Evolutionary conservation across 176 grass and related monocot genomes (phyloP).

Genomic region (Carex littledalei): DNA sequence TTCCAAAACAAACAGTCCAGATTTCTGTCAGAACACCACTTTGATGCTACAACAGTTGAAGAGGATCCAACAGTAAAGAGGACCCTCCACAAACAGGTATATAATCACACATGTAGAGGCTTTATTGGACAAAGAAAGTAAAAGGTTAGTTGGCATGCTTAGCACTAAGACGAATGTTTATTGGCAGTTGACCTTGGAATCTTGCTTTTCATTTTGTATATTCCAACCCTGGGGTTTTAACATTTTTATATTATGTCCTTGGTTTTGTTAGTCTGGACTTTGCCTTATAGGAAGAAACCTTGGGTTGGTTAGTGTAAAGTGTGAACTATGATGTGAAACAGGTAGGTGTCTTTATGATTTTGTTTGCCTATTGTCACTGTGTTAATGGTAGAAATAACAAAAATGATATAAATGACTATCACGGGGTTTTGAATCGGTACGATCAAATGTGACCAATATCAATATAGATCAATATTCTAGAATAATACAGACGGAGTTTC

Average conservation of each 20-base stretch:
- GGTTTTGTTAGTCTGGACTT: not conserved
- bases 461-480: not conserved
- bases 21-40: not conserved
- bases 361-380: not conserved
- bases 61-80: not conserved
- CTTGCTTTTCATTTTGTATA: not conserved
- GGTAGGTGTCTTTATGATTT: not conserved
- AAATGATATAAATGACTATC: not conserved
- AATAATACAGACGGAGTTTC: not conserved
- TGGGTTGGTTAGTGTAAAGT: constrained; percentile 1
- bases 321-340: not conserved
- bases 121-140: constrained; percentile 20
- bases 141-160: constrained; percentile 23
- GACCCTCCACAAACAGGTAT: not conserved
- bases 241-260: not conserved
- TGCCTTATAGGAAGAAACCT: not conserved
- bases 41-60: not conserved
- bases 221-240: not conserved
- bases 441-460: not conserved
- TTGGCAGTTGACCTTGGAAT: constrained; percentile 26
- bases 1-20: not conserved
- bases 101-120: constrained; percentile 12
- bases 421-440: not conserved
- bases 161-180: constrained; percentile 28
- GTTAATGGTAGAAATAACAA: not conserved